Evolutionary conservation across 1,139 yeast species (phyloP).

Genomic region (Eremothecium coryli): DNA sequence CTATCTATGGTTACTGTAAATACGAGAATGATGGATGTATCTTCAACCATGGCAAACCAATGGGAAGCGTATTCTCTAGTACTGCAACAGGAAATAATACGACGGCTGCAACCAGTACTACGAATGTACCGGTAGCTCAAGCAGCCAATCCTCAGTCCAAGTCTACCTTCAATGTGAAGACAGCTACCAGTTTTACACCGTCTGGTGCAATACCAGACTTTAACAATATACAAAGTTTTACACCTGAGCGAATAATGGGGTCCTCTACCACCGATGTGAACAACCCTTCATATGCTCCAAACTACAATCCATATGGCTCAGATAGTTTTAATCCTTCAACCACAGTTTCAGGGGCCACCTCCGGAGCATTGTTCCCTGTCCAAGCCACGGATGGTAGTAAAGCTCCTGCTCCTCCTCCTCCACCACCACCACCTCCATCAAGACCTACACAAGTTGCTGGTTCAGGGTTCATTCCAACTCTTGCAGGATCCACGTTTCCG

Average conservation of each 20-base stretch:
- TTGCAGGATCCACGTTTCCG: slow-evolving; percentile 20
- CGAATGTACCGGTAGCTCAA: slow-evolving; percentile 9
- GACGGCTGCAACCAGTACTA: slow-evolving; percentile 3
- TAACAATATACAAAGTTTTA: slow-evolving; percentile 4
- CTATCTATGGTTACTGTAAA: slow-evolving; percentile 83
- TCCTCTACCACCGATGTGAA: slow-evolving; percentile 1
- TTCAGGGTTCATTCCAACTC: slow-evolving; percentile 8
- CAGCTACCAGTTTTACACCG: slow-evolving; percentile 30
- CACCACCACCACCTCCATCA: slow-evolving; percentile 20
- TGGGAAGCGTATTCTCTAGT: slow-evolving; percentile 12
- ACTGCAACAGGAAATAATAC: slow-evolving; percentile 9
- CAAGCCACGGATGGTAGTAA: slow-evolving; percentile 2
- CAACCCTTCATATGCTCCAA: slow-evolving; percentile 10
- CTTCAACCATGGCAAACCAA: slow-evolving; percentile 45
- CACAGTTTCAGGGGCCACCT: slow-evolving; percentile 11
- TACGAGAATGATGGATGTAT: slow-evolving; percentile 85
- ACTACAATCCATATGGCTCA: slow-evolving; percentile 29
- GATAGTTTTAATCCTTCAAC: slow-evolving; percentile 29
- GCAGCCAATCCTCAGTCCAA: slow-evolving; percentile 7
- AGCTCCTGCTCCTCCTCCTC: slow-evolving; percentile 3
- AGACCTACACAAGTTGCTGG: slow-evolving; percentile 16
- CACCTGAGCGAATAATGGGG: slow-evolving; percentile 1
- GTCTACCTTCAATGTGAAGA: slow-evolving; percentile 27
- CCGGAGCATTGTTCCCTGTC: neutral
- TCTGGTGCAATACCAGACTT: slow-evolving; percentile 6